Base-by-base conservation (phyloP, 2,329 filamentous ascomycete species). In the Coniochaeta pulveracea region DNA sequence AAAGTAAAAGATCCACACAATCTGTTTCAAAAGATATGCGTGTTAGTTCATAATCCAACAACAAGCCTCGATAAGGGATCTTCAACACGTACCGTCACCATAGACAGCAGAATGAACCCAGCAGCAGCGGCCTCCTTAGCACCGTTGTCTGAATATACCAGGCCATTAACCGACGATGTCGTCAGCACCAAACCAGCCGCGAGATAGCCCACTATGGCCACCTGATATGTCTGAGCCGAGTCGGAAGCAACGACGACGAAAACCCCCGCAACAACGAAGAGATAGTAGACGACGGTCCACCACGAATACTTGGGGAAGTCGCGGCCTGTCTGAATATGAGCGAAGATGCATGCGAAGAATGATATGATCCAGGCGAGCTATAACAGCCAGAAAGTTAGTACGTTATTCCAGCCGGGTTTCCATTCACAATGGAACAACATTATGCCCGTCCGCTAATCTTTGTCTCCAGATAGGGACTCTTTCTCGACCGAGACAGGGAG, bases 1-100 rank as follows among this genome's bases (percentile, higher is more conserved):
- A 50, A 95, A 98, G 66, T 96, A 96, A 61, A 96, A 93, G 46
- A 95, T 94, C 91, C 91, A 98, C 38, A 96, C 75, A 47, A 94
- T 84, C 88, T 95, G 47, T 27, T 33, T 24, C 11, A 35, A 19
- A 24, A 5, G 3, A 14, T 8, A n/a, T n/a, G n/a, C n/a, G n/a
- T n/a, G n/a, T n/a, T n/a, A n/a, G n/a, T n/a, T n/a, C n/a, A 27
- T 43, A 29, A 41, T 37, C 28, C n/a, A 19, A 16, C 19, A 17
- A 18, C 6, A 36, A 14, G 22, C 10, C 5, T n/a, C 22, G 19
- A 19, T 14, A 24, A 11, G 21, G 14, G 15, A 14, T 19, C 41
- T 33, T 18, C 9, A 19, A 5, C 9, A 66, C 84, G 50, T 73
- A 95, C 88, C 46, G 82, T 76, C 35, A 95, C 78, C 75, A 96